These are phyloP conservation scores for Aspergillus funiculosus DNA, from an alignment of 495 filamentous ascomycete genomes.

Conservation along the genomic window DNA sequence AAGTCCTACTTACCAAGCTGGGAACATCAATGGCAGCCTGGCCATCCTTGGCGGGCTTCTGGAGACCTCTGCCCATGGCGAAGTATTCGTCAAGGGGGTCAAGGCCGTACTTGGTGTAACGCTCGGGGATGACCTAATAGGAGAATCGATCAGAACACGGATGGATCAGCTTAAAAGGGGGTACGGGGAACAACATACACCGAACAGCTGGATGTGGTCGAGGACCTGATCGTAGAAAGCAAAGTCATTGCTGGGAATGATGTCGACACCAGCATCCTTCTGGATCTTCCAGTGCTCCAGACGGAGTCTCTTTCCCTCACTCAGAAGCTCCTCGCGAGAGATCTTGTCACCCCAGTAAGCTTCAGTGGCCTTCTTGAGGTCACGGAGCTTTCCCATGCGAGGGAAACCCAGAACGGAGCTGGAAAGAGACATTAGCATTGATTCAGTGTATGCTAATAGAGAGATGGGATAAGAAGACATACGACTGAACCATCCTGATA, in stretches of 20 bases:
- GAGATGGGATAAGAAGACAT: constrained; percentile 28
- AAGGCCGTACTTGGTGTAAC: constrained; percentile 81
- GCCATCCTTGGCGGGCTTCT: constrained; percentile 58
- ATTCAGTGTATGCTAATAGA: constrained; percentile 21
- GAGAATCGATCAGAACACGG: not conserved
- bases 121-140: constrained; percentile 72
- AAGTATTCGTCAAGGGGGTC: constrained; percentile 93
- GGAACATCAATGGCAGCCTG: constrained; percentile 81
- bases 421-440: constrained; percentile 14
- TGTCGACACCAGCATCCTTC: constrained; percentile 92
- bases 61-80: constrained; percentile 97
- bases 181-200: constrained; percentile 55
- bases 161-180: too few species aligned
- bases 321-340: constrained; percentile 76
- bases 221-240: constrained; percentile 98
- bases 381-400: constrained; percentile 95
- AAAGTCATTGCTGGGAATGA: constrained; percentile 99
- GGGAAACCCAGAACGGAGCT: constrained; percentile 72
- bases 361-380: constrained; percentile 99
- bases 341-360: constrained; percentile 95
- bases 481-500: constrained; percentile 78
- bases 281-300: constrained; percentile 98
- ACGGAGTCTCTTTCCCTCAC: constrained; percentile 93
- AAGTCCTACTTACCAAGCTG: constrained; percentile 49
- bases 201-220: constrained; percentile 97